Evolutionary conservation across 345 rosid species (phyloP).

Genomic region (Moricandia moricandioides): DNA sequence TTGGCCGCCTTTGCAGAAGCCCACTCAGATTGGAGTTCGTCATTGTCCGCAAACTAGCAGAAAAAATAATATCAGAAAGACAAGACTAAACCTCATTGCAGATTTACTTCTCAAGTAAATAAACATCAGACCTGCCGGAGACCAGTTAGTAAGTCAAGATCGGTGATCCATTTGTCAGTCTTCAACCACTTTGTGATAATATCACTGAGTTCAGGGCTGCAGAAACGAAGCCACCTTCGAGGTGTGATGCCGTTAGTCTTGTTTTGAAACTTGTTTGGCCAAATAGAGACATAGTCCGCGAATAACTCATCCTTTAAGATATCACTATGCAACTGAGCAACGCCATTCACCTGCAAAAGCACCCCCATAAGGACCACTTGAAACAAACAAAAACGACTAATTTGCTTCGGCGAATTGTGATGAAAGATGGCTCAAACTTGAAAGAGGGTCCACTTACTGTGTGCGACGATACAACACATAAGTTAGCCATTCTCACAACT

Average conservation of each 20-base stretch:
- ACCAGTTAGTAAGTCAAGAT: constrained; percentile 81
- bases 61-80: constrained; percentile 29
- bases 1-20: constrained; percentile 87
- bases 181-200: constrained; percentile 90
- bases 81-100: constrained; percentile 2
- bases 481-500: constrained; percentile 95
- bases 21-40: constrained; percentile 82
- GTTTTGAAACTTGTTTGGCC: constrained; percentile 94
- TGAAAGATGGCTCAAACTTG: too few relatives aligned
- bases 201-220: constrained; percentile 94
- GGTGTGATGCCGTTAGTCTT: constrained; percentile 98
- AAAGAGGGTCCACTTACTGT: constrained; percentile 55
- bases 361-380: constrained; percentile 19
- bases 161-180: constrained; percentile 84
- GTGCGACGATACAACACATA: constrained; percentile 87
- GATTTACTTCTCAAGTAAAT: constrained; percentile 1
- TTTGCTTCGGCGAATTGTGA: not conserved
- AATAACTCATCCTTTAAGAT: constrained; percentile 84
- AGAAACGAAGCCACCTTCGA: constrained; percentile 93
- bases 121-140: constrained; percentile 63
- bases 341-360: constrained; percentile 83
- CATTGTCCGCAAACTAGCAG: constrained; percentile 73
- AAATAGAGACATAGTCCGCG: constrained; percentile 84
- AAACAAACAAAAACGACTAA: constrained; percentile 4
- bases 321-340: constrained; percentile 95